Evolutionary conservation across 352 stramenopile species (phyloP), one percentile per base, ranked within the genome.

Genomic region (Globisporangium alternatum): DNA sequence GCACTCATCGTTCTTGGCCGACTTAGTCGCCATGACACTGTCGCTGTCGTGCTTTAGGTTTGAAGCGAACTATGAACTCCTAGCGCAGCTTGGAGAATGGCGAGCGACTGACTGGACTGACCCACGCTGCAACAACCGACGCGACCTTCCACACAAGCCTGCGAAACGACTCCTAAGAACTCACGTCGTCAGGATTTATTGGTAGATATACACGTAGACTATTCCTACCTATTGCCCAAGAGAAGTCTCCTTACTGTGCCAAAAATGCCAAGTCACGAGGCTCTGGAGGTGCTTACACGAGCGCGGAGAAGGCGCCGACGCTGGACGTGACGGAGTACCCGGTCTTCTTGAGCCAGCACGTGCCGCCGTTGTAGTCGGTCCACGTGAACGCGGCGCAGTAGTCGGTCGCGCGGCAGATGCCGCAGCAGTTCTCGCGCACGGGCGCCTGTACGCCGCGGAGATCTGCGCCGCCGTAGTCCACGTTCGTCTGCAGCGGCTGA

Each of bases 1-100:
- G 60, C 90, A 97, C 66, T 99, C 97, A 70, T 93, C 86, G 54
- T 77, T 83, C 71, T 92, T 92, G 60, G 77, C 69, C 10, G 66
- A 55, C 62, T 83, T 79, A 7, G 68, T 71, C 53, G 72, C 69
- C 71, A 80, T 85, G 30, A 41, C 53, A 31, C 8, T 22, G 19
- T n/a, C 44, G 44, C 44, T 53, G 25, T n/a, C n/a, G n/a, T n/a
- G n/a, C n/a, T 52, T 13, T 6, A 30, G n/a, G 44, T 15, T 15
- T 51, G 44, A 51, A 51, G n/a, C 44, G 25, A 30, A 5, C 44
- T 9, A 25, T 9, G 35, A 41, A 12, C n/a, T 0, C 10, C 45
- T 13, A 7, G 21, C 44, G 35, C 35, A 12, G 19, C 15, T 21
- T 10, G 13, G 45, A 4, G 21, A 52, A 22, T 52, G 45, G 45